A percentile compares a stretch with the other conserved stretches of the same genome.
These are phyloP conservation scores for Trametes sanguinea DNA, from an alignment of 768 basidiomycete genomes.

Conservation along the genomic window DNA sequence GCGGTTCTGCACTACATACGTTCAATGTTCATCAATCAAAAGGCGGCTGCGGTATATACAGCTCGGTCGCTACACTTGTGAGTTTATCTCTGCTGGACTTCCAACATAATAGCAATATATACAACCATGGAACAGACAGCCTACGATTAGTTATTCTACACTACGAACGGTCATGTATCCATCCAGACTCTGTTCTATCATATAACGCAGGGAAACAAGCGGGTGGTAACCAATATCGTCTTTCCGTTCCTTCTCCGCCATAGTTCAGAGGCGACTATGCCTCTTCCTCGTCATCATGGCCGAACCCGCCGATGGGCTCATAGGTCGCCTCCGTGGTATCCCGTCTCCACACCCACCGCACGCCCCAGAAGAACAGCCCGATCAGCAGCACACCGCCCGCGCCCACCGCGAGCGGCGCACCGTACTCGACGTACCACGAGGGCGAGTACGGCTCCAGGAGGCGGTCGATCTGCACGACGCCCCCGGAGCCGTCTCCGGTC, in stretches of 20 bases:
- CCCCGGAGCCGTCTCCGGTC: constrained; percentile 72
- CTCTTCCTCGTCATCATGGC: constrained; percentile 49
- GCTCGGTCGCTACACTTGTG: too few relatives aligned
- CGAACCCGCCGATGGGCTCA: constrained; percentile 86
- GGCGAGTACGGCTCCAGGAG: constrained; percentile 86
- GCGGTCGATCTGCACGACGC: constrained; percentile 85
- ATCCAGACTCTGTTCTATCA: constrained; percentile 15
- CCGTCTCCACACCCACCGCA: constrained; percentile 66
- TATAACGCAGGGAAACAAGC: constrained; percentile 4
- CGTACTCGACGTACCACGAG: constrained; percentile 80
- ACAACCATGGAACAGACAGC: constrained; percentile 4
- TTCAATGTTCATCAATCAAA: too few relatives aligned
- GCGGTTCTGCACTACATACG: too few relatives aligned
- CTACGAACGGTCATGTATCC: constrained; percentile 1
- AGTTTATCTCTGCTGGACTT: too few relatives aligned
- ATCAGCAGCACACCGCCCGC: constrained; percentile 61
- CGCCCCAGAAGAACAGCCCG: constrained; percentile 71
- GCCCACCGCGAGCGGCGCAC: constrained; percentile 65
- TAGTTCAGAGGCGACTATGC: neutral
- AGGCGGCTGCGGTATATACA: too few relatives aligned
- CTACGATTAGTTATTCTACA: constrained; percentile 17
- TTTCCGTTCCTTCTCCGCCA: neutral
- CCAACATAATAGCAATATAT: constrained; percentile 5
- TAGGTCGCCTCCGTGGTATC: constrained; percentile 86
- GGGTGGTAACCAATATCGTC: neutral